Evolutionary conservation across 192 early-diverging fungal species (phyloP).

Genomic region (Backusella australiensis): DNA sequence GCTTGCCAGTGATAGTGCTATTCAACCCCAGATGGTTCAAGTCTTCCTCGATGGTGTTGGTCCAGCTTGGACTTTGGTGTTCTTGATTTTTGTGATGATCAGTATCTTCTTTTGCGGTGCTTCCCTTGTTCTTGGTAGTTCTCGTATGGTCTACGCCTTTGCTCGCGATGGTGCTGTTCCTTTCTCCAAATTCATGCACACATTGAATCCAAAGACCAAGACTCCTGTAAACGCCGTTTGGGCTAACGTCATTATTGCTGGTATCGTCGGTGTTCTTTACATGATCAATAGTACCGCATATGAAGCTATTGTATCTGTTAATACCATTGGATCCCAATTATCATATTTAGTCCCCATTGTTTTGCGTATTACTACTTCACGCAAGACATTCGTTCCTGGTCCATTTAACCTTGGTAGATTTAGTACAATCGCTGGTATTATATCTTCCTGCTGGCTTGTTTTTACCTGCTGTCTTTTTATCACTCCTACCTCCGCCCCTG

Average conservation of each 20-base stretch:
- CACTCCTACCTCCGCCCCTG: conserved; percentile 36
- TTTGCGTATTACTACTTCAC: conserved; percentile 40
- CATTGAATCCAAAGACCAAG: conserved; percentile 38
- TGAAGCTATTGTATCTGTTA: conserved; percentile 53
- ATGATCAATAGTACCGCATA: conserved; percentile 49
- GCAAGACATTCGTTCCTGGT: conserved; percentile 44
- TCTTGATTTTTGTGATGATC: conserved; percentile 46
- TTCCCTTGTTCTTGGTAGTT: conserved; percentile 43
- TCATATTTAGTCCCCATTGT: conserved; percentile 53
- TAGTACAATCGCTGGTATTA: conserved; percentile 35
- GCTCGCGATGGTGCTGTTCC: conserved; percentile 56
- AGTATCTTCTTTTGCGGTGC: conserved; percentile 49
- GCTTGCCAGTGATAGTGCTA: conserved; percentile 32
- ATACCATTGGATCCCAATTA: conserved; percentile 49
- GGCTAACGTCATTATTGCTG: conserved; percentile 51
- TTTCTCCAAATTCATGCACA: conserved; percentile 44
- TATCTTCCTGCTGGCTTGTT: conserved; percentile 41
- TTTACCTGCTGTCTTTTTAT: conserved; percentile 42
- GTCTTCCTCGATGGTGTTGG: conserved; percentile 49
- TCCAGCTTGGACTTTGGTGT: conserved; percentile 40
- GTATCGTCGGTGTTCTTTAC: conserved; percentile 47
- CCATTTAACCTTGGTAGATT: conserved; percentile 45
- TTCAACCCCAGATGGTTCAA: conserved; percentile 40
- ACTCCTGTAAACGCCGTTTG: conserved; percentile 49
- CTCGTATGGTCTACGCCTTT: conserved; percentile 59